phyloP scores from a whole-genome alignment of 192 early-diverging fungal genomes.

The Coemansia sp. region DNA sequence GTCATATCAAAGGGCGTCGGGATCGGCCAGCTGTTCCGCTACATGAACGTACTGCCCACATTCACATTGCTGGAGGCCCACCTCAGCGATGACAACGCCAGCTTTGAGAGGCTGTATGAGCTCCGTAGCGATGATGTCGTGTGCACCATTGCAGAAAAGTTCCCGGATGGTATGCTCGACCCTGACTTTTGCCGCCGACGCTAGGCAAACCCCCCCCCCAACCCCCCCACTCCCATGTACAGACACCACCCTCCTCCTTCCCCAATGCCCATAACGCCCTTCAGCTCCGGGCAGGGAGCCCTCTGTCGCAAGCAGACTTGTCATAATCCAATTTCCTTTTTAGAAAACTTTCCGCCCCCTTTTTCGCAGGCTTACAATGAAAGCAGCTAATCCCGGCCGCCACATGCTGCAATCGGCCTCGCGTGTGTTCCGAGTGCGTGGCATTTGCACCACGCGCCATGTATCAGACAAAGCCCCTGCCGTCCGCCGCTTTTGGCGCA shows the following conservation, averaged over 20 bases:
- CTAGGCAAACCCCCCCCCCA: conserved; percentile 4
- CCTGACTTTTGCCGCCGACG: conserved; percentile 26
- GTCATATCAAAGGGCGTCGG: conserved; percentile 49
- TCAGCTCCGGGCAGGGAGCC: too few relatives aligned
- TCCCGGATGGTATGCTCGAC: conserved; percentile 50
- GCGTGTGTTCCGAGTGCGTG: conserved; percentile 1
- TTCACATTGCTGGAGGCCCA: conserved; percentile 43
- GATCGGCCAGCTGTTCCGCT: conserved; percentile 56
- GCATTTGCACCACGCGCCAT: conserved; percentile 10
- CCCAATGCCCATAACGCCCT: neutral
- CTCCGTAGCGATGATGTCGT: conserved; percentile 46
- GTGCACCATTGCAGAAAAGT: conserved; percentile 41
- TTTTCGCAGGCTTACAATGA: neutral
- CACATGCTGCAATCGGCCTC: neutral
- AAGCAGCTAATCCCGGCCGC: neutral
- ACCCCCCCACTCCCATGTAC: too few relatives aligned
- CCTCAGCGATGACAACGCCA: conserved; percentile 44
- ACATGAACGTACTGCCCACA: conserved; percentile 50
- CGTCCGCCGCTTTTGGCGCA: conserved; percentile 48
- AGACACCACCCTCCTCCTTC: too few relatives aligned
- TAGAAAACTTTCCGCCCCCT: neutral
- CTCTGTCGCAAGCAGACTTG: too few relatives aligned
- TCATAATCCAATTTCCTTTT: neutral
- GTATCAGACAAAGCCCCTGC: conserved; percentile 29
- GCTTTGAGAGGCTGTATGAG: conserved; percentile 48